Evolutionary conservation across 441 rosid genomes (phyloP).

Genomic region (Capsella rubella): DNA sequence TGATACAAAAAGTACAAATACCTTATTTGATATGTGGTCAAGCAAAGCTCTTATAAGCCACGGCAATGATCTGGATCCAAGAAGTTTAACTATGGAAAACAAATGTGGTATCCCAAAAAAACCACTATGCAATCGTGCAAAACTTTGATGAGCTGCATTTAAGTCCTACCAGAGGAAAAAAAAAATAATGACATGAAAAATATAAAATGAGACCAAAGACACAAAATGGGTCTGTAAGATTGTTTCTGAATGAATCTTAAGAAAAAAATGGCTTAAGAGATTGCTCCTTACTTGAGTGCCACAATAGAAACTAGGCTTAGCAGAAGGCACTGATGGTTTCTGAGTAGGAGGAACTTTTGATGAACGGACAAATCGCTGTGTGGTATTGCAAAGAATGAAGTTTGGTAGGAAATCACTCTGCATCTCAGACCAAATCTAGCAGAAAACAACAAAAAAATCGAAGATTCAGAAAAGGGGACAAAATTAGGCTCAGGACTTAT

Average conservation of each 20-base stretch:
- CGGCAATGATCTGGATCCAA: conserved; percentile 96
- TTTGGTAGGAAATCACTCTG: conserved; percentile 97
- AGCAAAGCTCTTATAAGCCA: conserved; percentile 97
- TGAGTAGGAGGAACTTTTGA: conserved; percentile 85
- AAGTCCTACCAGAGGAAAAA: conserved; percentile 65
- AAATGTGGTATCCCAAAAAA: conserved; percentile 94
- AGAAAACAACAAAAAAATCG: conserved; percentile 23
- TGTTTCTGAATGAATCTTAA: conserved; percentile 24
- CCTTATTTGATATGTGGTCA: conserved; percentile 98
- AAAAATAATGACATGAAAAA: conserved; percentile 2
- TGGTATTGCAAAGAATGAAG: conserved; percentile 97
- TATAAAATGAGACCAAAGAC: conserved; percentile 3
- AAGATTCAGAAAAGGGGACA: background rate
- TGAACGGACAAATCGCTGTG: conserved; percentile 95
- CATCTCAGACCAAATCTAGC: conserved; percentile 99
- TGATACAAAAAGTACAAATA: conserved; percentile 36
- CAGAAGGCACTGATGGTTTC: conserved; percentile 94
- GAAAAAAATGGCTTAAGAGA: conserved; percentile 12
- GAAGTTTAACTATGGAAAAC: conserved; percentile 86
- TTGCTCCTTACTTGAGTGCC: conserved; percentile 85
- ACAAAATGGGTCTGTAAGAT: conserved; percentile 7
- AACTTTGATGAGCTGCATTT: conserved; percentile 98
- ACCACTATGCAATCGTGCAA: conserved; percentile 91
- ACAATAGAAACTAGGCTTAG: conserved; percentile 92
- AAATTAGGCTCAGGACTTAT: background rate